Evolutionary conservation across 23 red algal genomes (phyloP).

Genomic region (Agarophyton chilense): DNA sequence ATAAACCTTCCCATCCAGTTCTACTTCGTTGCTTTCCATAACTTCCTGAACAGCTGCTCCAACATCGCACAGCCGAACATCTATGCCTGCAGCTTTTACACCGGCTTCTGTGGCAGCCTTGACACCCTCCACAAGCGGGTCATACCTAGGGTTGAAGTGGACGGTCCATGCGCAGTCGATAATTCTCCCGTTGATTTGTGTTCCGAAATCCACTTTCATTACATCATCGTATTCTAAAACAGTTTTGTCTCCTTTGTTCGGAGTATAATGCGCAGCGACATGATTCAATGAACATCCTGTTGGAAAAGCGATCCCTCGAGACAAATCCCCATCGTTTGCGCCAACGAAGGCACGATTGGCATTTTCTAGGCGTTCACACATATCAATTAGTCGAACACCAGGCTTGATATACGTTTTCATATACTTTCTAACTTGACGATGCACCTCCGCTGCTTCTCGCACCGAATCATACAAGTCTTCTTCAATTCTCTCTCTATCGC

Average conservation of each 20-base stretch:
- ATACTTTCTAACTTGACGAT: constrained; percentile 89
- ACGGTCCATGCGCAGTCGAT: constrained; percentile 98
- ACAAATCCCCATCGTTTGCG: constrained; percentile 77
- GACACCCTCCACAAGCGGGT: constrained; percentile 89
- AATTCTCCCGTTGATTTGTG: constrained; percentile 95
- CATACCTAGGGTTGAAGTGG: constrained; percentile 90
- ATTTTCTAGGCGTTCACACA: constrained; percentile 97
- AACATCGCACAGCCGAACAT: constrained; percentile 94
- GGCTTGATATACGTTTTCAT: constrained; percentile 92
- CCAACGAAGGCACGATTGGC: constrained; percentile 85
- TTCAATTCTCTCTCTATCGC: constrained; percentile 89
- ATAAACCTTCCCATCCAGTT: constrained; percentile 92
- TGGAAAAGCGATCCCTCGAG: constrained; percentile 94
- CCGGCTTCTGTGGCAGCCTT: constrained; percentile 93
- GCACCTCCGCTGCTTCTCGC: constrained; percentile 84
- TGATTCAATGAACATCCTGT: constrained; percentile 99
- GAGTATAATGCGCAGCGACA: constrained; percentile 98
- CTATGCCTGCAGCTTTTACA: constrained; percentile 89
- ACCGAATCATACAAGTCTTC: constrained; percentile 76
- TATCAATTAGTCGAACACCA: constrained; percentile 93
- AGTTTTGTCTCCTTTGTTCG: constrained; percentile 96
- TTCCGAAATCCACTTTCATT: constrained; percentile 99
- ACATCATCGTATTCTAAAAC: constrained; percentile 93
- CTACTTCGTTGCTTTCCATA: constrained; percentile 97
- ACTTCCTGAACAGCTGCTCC: constrained; percentile 98